Percentiles rank a stretch among this genome's conserved stretches.
phyloP scores from a whole-genome alignment of 1,284 basidiomycete genomes.

The Apiotrichum laibachii region DNA sequence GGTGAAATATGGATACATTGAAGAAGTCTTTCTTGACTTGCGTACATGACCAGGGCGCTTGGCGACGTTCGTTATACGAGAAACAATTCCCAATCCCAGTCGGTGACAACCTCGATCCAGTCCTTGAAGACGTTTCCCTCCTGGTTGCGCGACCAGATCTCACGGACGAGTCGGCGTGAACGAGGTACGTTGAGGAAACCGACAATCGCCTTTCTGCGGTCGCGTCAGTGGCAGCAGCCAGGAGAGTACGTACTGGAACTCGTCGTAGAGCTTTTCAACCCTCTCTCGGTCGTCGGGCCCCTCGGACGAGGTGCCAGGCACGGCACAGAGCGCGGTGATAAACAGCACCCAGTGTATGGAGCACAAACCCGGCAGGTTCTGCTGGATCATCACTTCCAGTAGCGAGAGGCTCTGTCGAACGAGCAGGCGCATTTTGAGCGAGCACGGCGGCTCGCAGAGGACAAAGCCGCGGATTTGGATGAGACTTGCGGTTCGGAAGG shows the following conservation, averaged over 20 bases:
- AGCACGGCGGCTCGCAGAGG: constrained; percentile 29
- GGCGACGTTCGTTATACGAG: constrained; percentile 7
- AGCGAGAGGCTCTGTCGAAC: constrained; percentile 34
- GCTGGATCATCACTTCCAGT: constrained; percentile 37
- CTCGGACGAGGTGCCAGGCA: constrained; percentile 17
- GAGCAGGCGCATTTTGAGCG: constrained; percentile 31
- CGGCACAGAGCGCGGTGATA: constrained; percentile 29
- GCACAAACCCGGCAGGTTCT: constrained; percentile 34
- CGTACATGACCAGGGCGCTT: not conserved
- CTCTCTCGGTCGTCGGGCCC: constrained; percentile 30
- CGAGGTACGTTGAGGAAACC: constrained; percentile 35
- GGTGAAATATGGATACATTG: no score
- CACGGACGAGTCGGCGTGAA: constrained; percentile 32
- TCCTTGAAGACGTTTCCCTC: constrained; percentile 29
- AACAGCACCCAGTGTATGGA: constrained; percentile 41
- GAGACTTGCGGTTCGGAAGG: constrained; percentile 34
- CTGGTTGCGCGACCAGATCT: constrained; percentile 34
- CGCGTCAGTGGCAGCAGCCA: not conserved
- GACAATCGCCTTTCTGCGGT: constrained; percentile 20
- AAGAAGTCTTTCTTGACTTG: no score
- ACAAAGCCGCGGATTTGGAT: constrained; percentile 33
- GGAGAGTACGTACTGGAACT: constrained; percentile 23
- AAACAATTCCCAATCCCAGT: constrained; percentile 40
- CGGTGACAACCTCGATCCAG: constrained; percentile 36
- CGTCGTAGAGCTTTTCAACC: constrained; percentile 32